These are phyloP conservation scores for Jamesozyma gamospora DNA, from an alignment of 805 yeast species.

Conservation along the genomic window DNA sequence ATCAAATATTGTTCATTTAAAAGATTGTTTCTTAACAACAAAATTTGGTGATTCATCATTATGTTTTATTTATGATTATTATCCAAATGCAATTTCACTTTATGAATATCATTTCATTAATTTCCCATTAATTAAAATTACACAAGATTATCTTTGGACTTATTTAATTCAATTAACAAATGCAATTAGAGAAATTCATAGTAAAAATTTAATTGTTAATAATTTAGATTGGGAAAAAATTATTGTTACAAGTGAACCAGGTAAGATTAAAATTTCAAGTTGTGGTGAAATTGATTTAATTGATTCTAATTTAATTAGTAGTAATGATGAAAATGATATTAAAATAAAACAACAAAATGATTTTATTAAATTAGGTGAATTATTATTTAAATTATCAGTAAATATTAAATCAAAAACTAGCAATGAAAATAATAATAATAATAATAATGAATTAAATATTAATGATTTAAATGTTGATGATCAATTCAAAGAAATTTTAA, in stretches of 20 bases:
- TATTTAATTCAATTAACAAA: constrained; percentile 65
- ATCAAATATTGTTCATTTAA: constrained; percentile 52
- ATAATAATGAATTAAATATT: constrained; percentile 4
- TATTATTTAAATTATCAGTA: constrained; percentile 31
- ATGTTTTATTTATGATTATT: constrained; percentile 73
- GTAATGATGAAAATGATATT: constrained; percentile 11
- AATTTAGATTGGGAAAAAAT: constrained; percentile 61
- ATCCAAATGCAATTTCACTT: constrained; percentile 65
- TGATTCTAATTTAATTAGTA: constrained; percentile 33
- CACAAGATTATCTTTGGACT: constrained; percentile 63
- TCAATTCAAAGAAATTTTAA: constrained; percentile 37
- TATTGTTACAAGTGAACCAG: constrained; percentile 55
- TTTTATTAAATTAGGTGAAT: constrained; percentile 44
- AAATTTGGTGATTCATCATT: constrained; percentile 76
- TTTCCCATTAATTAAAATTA: constrained; percentile 30
- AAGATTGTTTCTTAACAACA: constrained; percentile 79
- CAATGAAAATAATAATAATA: constrained; percentile 3
- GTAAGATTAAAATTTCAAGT: constrained; percentile 60
- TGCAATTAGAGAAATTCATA: constrained; percentile 61
- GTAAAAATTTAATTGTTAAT: constrained; percentile 41
- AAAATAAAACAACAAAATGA: constrained; percentile 43
- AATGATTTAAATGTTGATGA: constrained; percentile 29
- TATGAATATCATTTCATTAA: constrained; percentile 53
- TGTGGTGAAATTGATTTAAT: constrained; percentile 66
- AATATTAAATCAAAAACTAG: constrained; percentile 3